Evolutionary conservation across 2,329 filamentous ascomycete species (phyloP).

Genomic region (Xylariaceae sp.): DNA sequence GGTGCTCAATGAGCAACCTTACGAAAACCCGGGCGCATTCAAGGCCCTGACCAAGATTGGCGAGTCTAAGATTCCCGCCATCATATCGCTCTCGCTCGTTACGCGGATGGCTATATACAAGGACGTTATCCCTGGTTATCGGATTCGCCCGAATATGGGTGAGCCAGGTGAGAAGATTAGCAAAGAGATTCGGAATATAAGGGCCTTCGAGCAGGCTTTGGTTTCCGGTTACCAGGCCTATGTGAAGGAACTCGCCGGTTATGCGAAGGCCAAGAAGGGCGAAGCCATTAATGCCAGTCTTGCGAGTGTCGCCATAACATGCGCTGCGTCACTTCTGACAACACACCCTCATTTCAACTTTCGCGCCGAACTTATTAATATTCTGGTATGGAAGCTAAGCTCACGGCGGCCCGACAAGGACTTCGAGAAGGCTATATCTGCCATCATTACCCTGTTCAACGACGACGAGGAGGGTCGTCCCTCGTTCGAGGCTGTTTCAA

Average conservation of each 20-base stretch:
- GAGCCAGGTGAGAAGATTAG: slow-evolving; percentile 74
- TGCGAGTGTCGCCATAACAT: slow-evolving; percentile 73
- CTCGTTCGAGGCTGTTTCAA: slow-evolving; percentile 76
- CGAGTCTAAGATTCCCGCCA: slow-evolving; percentile 60
- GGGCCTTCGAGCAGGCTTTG: slow-evolving; percentile 81
- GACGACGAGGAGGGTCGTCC: slow-evolving; percentile 87
- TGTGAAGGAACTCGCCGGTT: slow-evolving; percentile 65
- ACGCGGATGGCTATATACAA: slow-evolving; percentile 90
- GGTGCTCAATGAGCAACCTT: slow-evolving; percentile 83
- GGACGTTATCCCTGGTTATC: slow-evolving; percentile 92
- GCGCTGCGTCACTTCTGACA: slow-evolving; percentile 73
- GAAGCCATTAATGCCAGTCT: slow-evolving; percentile 45
- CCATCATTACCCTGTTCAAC: slow-evolving; percentile 74
- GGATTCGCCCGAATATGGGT: slow-evolving; percentile 79
- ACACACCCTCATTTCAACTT: slow-evolving; percentile 97
- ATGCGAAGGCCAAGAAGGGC: slow-evolving; percentile 52
- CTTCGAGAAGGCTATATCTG: slow-evolving; percentile 69
- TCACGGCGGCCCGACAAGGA: slow-evolving; percentile 65
- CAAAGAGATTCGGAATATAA: slow-evolving; percentile 80
- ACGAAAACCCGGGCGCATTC: slow-evolving; percentile 78
- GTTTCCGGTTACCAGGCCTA: slow-evolving; percentile 81
- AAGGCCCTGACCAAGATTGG: slow-evolving; percentile 72
- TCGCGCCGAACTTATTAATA: slow-evolving; percentile 77
- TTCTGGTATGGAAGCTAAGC: slow-evolving; percentile 79
- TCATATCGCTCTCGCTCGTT: slow-evolving; percentile 80